A percentile compares a stretch with the other conserved stretches of the same genome.
Conservation (phyloP, 371 early-diverging fungal species). For the Mucor racemosus region DNA sequence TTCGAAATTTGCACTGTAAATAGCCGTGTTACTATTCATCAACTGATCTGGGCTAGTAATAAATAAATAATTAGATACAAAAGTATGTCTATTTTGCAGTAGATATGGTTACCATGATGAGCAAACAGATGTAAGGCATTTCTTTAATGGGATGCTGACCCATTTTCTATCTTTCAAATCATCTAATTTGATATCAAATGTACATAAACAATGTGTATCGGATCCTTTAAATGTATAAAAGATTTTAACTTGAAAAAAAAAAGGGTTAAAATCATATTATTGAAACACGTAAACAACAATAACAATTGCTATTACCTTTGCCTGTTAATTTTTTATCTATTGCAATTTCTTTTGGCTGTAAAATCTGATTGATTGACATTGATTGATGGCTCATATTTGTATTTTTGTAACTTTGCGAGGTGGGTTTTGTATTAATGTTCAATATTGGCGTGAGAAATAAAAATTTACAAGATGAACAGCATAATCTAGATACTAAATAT, state of each 20-base stretch:
- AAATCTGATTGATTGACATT: constrained; percentile 40
- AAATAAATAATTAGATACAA: background rate
- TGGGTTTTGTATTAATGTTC: background rate
- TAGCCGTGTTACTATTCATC: constrained; percentile 35
- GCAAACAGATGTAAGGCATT: constrained; percentile 38
- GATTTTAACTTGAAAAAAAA: constrained; percentile 34
- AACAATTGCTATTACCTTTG: constrained; percentile 16
- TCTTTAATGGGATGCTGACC: constrained; percentile 34
- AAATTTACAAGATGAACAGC: constrained; percentile 8
- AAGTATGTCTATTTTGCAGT: background rate
- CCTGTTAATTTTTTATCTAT: constrained; percentile 3
- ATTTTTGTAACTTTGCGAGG: background rate
- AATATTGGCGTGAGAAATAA: constrained; percentile 22
- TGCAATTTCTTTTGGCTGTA: constrained; percentile 16
- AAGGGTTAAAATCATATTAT: background rate
- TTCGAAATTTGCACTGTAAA: constrained; percentile 48
- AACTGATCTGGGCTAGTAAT: constrained; percentile 42
- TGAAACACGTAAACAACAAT: constrained; percentile 16
- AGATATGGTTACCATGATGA: constrained; percentile 36
- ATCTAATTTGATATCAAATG: constrained; percentile 32
- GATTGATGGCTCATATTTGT: constrained; percentile 31
- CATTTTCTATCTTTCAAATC: constrained; percentile 28
- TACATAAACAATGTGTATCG: constrained; percentile 40
- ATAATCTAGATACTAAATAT: constrained; percentile 15
- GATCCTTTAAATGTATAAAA: constrained; percentile 46